Base-by-base conservation (phyloP, 805 yeast genomes). In the Wickerhamiella shivajii region DNA sequence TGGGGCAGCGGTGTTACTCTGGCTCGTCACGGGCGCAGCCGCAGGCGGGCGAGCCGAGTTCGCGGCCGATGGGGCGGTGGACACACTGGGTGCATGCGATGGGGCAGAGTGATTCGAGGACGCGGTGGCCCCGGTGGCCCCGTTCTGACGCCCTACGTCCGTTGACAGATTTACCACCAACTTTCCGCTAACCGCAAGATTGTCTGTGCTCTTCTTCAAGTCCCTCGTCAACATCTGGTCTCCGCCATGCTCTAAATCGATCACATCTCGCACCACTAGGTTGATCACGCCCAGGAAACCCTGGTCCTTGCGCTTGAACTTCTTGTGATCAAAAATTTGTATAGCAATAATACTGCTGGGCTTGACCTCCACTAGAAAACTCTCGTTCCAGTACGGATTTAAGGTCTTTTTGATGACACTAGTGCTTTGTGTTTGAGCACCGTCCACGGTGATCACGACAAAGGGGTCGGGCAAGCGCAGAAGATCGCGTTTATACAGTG, bases 351-450 rank as follows among this genome's bases (percentile, higher is more conserved):
- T 79, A 6, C 93, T 77, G 8, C 38, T 34, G 23, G 49, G 50
- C 40, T 33, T 33, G 16, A 46, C 60, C 14, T 67, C 68, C 57
- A 90, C 84, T 36, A 70, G 69, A 51, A 87, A 90, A 2, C 78
- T 62, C 57, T 90, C 95, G 58, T 90, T 85, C 99, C 99, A 90
- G 59, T 85, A 90, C 8, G 99, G 99, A 50, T 90, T 83, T 46
- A 87, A 62, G 2, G 97, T 90, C 58, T 81, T 84, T 51, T 83
- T 81, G 19, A 92, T 90, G 22, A 93, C 90, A 32, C 83, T 73
- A 2, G 99, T 90, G 13, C 95, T 78, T 51, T 83, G 83, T 2
- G 97, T 90, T 53, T 90, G 98, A 14, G 80, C 74, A 3, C 97
- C 97, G 56, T 90, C 98, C n/a, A 90, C 85, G 9, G 97, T 87